These are phyloP conservation scores for Pestalotiopsis sp. DNA, from an alignment of 2,329 filamentous ascomycete species.

Conservation along the genomic window DNA sequence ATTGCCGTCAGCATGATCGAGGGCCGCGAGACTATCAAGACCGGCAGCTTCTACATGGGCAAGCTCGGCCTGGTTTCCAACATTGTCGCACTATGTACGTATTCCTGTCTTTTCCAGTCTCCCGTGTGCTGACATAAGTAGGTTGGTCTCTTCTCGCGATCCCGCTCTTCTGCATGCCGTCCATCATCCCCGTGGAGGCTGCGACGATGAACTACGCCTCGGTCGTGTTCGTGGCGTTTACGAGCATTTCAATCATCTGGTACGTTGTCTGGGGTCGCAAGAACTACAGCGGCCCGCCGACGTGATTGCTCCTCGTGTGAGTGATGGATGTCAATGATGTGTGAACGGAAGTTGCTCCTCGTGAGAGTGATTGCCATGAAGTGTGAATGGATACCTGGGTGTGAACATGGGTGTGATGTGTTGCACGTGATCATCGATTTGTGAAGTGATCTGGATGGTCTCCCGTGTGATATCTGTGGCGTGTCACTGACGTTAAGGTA, in stretches of 20 bases:
- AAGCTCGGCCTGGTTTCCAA: constrained; percentile 65
- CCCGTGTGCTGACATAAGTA: constrained; percentile 36
- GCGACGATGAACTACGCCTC: constrained; percentile 73
- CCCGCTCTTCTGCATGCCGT: constrained; percentile 76
- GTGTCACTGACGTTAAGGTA: background rate
- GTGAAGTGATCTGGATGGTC: constrained; percentile 7
- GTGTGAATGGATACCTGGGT: background rate
- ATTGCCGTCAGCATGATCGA: constrained; percentile 66
- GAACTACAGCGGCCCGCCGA: constrained; percentile 60
- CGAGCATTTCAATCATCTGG: constrained; percentile 63
- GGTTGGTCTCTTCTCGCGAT: constrained; percentile 71
- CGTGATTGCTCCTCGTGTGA: constrained; percentile 2
- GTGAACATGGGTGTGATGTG: background rate
- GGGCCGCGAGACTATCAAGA: constrained; percentile 61
- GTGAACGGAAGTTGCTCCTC: background rate
- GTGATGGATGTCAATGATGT: background rate
- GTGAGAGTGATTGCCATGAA: background rate
- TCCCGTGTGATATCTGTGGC: background rate
- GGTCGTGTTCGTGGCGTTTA: constrained; percentile 72
- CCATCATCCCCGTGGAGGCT: constrained; percentile 56
- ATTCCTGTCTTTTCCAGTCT: constrained; percentile 4
- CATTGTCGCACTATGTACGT: constrained; percentile 42
- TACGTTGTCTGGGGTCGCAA: constrained; percentile 72
- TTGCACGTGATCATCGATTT: constrained; percentile 6
- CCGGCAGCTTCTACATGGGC: constrained; percentile 64